Percentiles rank a stretch among this genome's conserved stretches.
Evolutionary conservation across 148 eudicot species (phyloP).

Genomic region (Fagopyrum homotropicum): DNA sequence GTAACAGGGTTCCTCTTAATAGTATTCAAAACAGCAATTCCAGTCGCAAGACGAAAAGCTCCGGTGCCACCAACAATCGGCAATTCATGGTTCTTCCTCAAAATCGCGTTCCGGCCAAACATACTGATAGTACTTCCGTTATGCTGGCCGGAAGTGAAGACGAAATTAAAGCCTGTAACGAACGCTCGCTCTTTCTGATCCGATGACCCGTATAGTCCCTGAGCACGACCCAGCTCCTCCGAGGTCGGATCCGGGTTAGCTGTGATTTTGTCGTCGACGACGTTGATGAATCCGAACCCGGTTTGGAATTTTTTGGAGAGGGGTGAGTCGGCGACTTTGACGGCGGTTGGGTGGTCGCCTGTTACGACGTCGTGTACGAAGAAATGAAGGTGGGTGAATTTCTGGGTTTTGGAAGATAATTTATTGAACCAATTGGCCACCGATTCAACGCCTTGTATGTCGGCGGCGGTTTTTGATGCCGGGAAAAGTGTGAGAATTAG

Average conservation of each 20-base stretch:
- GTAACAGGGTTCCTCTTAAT: constrained; percentile 8
- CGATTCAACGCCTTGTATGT: constrained; percentile 5
- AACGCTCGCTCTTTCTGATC: constrained; percentile 12
- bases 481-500: neutral
- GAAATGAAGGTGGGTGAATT: constrained; percentile 18
- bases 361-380: constrained; percentile 14
- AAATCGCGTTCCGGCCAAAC: constrained; percentile 7
- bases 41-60: neutral
- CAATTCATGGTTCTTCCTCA: constrained; percentile 6
- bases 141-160: neutral
- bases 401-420: neutral
- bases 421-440: constrained; percentile 3
- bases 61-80: constrained; percentile 12
- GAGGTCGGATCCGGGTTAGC: constrained; percentile 7
- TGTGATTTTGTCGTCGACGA: constrained; percentile 5
- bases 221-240: constrained; percentile 12
- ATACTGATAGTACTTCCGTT: constrained; percentile 9
- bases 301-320: constrained; percentile 4
- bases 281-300: constrained; percentile 12
- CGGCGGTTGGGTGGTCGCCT: constrained; percentile 6
- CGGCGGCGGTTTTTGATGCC: neutral
- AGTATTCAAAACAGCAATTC: constrained; percentile 6
- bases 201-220: constrained; percentile 11
- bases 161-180: constrained; percentile 4
- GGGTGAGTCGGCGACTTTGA: constrained; percentile 12